Conservation (phyloP, 306 rosid genomes). For the Sicyos edulis region DNA sequence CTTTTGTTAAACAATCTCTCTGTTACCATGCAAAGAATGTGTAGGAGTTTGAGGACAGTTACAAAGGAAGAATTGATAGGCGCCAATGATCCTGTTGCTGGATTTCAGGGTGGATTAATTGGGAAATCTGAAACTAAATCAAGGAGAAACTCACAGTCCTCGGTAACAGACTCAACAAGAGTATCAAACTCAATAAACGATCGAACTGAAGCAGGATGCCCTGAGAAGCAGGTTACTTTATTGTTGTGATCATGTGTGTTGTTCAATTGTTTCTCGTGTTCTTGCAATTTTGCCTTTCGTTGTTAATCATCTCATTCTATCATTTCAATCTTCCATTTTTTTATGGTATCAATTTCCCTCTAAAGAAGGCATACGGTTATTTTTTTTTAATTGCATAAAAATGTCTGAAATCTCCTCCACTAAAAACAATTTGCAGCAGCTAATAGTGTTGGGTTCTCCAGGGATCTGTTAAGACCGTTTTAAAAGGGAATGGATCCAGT, state of each 20-base stretch:
- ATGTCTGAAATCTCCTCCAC: neutral
- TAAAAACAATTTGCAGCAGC: neutral
- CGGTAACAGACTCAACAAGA: constrained; percentile 30
- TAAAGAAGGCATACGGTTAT: neutral
- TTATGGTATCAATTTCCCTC: neutral
- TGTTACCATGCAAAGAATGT: constrained; percentile 76
- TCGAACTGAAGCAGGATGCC: constrained; percentile 33
- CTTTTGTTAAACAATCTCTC: constrained; percentile 76
- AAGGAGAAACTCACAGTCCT: constrained; percentile 34
- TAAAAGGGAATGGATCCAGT: neutral
- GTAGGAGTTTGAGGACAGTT: constrained; percentile 74
- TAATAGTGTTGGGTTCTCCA: neutral
- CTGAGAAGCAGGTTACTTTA: constrained; percentile 37
- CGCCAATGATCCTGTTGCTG: constrained; percentile 26
- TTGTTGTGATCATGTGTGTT: constrained; percentile 6
- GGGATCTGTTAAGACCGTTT: neutral
- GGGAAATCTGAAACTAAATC: constrained; percentile 26
- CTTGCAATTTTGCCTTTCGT: neutral
- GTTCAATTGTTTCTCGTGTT: neutral
- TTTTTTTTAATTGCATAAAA: neutral
- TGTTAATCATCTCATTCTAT: neutral
- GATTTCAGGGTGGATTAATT: constrained; percentile 29
- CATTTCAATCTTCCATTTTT: neutral
- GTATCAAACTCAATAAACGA: constrained; percentile 28
- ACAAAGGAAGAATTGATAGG: constrained; percentile 48